Percentiles rank a stretch among this genome's conserved stretches.
Conservation (phyloP, 2,329 filamentous ascomycete species). For the Fusarium tupiense region DNA sequence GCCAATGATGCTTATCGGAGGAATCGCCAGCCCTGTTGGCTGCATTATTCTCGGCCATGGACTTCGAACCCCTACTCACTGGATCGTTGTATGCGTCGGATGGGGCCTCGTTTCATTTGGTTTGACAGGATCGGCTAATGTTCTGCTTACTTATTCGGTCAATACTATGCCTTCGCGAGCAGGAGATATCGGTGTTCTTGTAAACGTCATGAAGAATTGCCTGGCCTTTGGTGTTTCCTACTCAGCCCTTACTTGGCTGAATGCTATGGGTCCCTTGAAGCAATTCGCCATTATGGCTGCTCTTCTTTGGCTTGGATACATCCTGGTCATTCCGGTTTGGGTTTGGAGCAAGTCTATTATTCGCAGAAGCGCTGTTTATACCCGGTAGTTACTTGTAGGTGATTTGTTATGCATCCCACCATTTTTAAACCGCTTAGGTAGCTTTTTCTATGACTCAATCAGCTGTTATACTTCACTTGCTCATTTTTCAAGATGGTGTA, state of each 20-base stretch:
- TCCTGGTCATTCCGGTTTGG: background rate
- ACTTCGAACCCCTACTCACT: background rate
- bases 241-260: background rate
- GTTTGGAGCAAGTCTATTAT: background rate
- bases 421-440: rapidly evolving
- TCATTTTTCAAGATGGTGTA: too few species aligned
- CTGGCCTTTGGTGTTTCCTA: slow-evolving; percentile 7
- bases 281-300: background rate
- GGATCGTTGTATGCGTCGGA: background rate
- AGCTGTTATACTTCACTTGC: too few species aligned
- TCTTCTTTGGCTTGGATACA: slow-evolving; percentile 1
- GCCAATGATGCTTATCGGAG: background rate
- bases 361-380: background rate
- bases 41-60: background rate
- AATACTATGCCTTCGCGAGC: background rate
- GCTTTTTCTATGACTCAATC: rapidly evolving
- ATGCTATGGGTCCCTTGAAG: background rate
- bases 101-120: slow-evolving; percentile 4
- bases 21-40: background rate
- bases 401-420: rapidly evolving
- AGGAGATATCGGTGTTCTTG: slow-evolving; percentile 9
- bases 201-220: slow-evolving; percentile 11
- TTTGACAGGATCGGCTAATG: slow-evolving; percentile 1
- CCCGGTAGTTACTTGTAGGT: background rate
- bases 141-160: slow-evolving; percentile 2